A percentile compares a stretch with the other conserved stretches of the same genome.
Conservation (phyloP, 176 grass and related monocot species). For the Oryza glumipatula region DNA sequence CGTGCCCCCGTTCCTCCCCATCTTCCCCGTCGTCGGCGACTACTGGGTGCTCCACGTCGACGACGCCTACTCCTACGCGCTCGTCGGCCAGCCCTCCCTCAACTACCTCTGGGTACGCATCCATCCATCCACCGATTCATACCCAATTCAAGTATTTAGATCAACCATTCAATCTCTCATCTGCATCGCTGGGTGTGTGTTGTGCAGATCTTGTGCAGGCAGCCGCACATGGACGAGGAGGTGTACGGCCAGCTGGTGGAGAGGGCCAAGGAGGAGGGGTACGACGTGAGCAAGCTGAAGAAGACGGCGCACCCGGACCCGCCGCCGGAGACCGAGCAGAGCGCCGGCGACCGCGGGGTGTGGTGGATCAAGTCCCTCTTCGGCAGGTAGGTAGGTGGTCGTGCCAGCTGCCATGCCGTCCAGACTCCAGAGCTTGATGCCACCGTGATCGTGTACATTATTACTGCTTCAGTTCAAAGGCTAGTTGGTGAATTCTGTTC, state of each 20-base stretch:
- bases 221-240: constrained; percentile 62
- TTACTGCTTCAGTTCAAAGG: too few species aligned
- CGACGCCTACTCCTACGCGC: constrained; percentile 68
- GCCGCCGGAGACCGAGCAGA: constrained; percentile 54
- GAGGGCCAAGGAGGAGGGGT: constrained; percentile 66
- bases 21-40: constrained; percentile 79
- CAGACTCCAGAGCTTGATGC: not conserved
- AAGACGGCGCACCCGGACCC: constrained; percentile 64
- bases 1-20: constrained; percentile 76
- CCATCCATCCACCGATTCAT: too few species aligned
- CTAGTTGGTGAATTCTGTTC: too few species aligned
- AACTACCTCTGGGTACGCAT: constrained; percentile 84
- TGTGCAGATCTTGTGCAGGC: constrained; percentile 70
- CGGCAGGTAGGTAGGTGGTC: constrained; percentile 49
- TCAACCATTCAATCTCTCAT: not conserved
- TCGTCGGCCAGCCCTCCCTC: constrained; percentile 80
- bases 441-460: not conserved
- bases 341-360: constrained; percentile 47
- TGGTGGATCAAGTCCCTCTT: constrained; percentile 93
- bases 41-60: constrained; percentile 93
- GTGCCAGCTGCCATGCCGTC: not conserved
- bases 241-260: constrained; percentile 54
- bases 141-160: not conserved
- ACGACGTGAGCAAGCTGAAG: constrained; percentile 63
- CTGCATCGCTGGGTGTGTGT: not conserved